These are phyloP conservation scores for Populus euphratica DNA, from an alignment of 345 rosid species.

Conservation along the genomic window DNA sequence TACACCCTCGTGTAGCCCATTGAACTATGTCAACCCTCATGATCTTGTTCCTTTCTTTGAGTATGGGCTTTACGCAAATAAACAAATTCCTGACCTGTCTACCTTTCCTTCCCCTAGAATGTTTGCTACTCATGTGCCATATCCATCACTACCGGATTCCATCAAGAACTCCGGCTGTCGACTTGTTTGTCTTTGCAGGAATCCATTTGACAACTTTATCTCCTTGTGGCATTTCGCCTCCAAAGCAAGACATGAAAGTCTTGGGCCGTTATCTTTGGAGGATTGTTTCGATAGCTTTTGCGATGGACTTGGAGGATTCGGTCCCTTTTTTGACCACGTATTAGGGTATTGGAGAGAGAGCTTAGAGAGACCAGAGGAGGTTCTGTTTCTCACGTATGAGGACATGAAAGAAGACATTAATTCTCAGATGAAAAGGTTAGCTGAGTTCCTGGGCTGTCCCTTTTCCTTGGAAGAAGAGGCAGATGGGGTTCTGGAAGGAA, in stretches of 20 bases:
- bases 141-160: slow-evolving; percentile 6
- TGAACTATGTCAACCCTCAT: slow-evolving; percentile 36
- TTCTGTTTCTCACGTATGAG: slow-evolving; percentile 33
- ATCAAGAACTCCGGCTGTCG: slow-evolving; percentile 7
- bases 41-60: slow-evolving; percentile 44
- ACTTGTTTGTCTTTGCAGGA: slow-evolving; percentile 19
- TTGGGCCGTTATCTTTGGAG: slow-evolving; percentile 16
- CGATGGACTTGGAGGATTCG: slow-evolving; percentile 25
- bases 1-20: slow-evolving; percentile 12
- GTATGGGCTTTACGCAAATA: slow-evolving; percentile 17
- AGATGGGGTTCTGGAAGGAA: slow-evolving; percentile 4
- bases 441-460: slow-evolving; percentile 10
- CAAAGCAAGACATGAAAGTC: slow-evolving; percentile 11
- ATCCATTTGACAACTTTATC: slow-evolving; percentile 26
- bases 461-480: slow-evolving; percentile 17
- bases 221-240: slow-evolving; percentile 23
- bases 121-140: slow-evolving; percentile 24
- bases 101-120: slow-evolving; percentile 8
- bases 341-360: slow-evolving; percentile 34
- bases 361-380: slow-evolving; percentile 21
- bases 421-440: slow-evolving; percentile 22
- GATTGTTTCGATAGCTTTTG: slow-evolving; percentile 37
- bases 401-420: slow-evolving; percentile 31
- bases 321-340: slow-evolving; percentile 41
- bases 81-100: slow-evolving; percentile 12